Evolutionary conservation across 179 eudicot genomes (phyloP).

Genomic region (Vitellaria paradoxa): DNA sequence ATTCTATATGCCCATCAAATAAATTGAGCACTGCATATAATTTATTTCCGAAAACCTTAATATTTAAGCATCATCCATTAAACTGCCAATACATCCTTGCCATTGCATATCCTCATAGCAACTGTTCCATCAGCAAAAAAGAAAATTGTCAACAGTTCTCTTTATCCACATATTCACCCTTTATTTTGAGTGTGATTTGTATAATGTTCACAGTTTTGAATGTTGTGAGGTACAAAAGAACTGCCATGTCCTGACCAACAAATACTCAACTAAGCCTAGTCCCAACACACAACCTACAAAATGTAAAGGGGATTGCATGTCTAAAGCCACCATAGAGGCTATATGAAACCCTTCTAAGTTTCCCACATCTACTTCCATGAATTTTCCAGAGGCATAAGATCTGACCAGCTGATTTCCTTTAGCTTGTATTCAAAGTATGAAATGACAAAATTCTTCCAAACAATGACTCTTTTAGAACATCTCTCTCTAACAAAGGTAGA

Average conservation of each 20-base stretch:
- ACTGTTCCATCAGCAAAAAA: background rate
- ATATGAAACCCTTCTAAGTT: background rate
- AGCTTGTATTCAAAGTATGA: background rate
- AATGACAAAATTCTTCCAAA: background rate
- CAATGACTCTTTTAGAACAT: slow-evolving; percentile 23
- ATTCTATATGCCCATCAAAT: too few species aligned
- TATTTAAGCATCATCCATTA: background rate
- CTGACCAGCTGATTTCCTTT: background rate
- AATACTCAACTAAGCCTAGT: background rate
- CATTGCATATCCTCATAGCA: background rate
- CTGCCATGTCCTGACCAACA: background rate
- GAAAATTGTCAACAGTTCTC: background rate
- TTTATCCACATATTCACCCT: background rate
- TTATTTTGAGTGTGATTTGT: background rate
- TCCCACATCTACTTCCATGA: background rate
- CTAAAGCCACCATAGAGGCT: background rate
- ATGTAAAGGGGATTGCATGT: background rate
- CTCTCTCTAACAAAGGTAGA: slow-evolving; percentile 3
- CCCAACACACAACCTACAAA: too few species aligned
- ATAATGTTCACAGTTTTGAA: background rate
- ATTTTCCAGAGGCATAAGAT: background rate
- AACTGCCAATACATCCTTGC: background rate
- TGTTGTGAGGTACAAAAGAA: background rate
- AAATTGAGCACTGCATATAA: background rate
- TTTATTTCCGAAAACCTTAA: background rate